These are phyloP conservation scores for Aureobasidium sp. DNA, from an alignment of 2,329 filamentous ascomycete genomes.

Conservation along the genomic window DNA sequence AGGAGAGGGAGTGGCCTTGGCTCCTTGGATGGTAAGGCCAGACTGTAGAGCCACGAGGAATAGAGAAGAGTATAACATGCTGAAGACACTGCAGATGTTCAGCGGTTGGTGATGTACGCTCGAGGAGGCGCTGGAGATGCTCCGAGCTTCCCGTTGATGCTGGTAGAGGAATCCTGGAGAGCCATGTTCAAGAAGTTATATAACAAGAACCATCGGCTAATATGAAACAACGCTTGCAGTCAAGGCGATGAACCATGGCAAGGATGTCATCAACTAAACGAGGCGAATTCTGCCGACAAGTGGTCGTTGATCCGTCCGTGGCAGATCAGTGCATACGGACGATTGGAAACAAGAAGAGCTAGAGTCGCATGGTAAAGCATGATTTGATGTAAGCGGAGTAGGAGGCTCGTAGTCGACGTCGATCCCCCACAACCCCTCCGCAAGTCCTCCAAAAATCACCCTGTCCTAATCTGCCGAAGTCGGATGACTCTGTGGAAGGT, in stretches of 20 bases:
- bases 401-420: background rate
- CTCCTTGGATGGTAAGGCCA: background rate
- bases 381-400: background rate
- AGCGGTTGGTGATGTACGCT: background rate
- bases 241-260: background rate
- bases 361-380: background rate
- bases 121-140: background rate
- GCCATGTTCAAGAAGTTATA: background rate
- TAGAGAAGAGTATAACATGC: constrained; percentile 9
- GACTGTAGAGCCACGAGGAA: background rate
- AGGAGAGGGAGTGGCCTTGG: background rate
- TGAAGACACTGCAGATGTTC: background rate
- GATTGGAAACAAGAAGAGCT: background rate
- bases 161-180: background rate
- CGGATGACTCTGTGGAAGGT: background rate
- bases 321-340: background rate
- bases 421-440: constrained; percentile 4
- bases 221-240: background rate
- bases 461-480: background rate
- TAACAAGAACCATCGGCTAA: constrained; percentile 1
- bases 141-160: background rate
- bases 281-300: background rate
- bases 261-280: background rate
- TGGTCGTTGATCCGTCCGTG: background rate
- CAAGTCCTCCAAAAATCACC: background rate